A percentile compares a stretch with the other conserved stretches of the same genome.
Evolutionary conservation across 257 asterid genomes (phyloP).

Genomic region (Ballota nigra): DNA sequence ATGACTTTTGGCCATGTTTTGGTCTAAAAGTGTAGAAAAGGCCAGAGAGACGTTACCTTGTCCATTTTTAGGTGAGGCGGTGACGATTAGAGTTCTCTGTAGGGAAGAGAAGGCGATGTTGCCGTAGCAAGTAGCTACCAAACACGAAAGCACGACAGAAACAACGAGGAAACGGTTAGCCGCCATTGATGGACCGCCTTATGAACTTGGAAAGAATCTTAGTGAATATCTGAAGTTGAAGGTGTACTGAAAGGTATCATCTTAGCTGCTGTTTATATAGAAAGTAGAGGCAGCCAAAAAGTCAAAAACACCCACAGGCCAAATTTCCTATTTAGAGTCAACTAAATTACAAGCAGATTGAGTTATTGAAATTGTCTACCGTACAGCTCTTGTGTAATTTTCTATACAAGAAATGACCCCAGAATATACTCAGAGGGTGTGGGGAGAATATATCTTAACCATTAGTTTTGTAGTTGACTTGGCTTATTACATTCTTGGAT

Average conservation of each 20-base stretch:
- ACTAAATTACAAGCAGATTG: background rate
- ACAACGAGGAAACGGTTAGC: constrained; percentile 12
- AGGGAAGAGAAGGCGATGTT: constrained; percentile 27
- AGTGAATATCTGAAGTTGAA: background rate
- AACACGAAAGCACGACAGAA: constrained; percentile 29
- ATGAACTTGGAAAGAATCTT: background rate
- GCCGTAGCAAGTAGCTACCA: constrained; percentile 28
- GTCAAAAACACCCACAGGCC: background rate
- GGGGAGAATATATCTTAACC: background rate
- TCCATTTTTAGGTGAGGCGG: constrained; percentile 27
- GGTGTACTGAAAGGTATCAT: background rate
- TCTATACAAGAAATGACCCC: constrained; percentile 26
- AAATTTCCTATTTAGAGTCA: background rate
- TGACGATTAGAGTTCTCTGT: constrained; percentile 26
- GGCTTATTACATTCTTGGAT: constrained; percentile 28
- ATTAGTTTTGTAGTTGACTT: constrained; percentile 27
- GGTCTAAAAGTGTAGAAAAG: background rate
- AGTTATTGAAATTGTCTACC: background rate
- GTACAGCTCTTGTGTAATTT: background rate
- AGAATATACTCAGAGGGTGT: constrained; percentile 24
- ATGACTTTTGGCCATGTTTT: background rate
- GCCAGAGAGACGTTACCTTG: constrained; percentile 24
- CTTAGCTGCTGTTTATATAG: background rate
- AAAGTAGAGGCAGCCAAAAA: background rate
- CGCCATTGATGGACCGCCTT: constrained; percentile 31